phyloP scores from a whole-genome alignment of 31 red algal genomes.

The Porphyra umbilicalis region DNA sequence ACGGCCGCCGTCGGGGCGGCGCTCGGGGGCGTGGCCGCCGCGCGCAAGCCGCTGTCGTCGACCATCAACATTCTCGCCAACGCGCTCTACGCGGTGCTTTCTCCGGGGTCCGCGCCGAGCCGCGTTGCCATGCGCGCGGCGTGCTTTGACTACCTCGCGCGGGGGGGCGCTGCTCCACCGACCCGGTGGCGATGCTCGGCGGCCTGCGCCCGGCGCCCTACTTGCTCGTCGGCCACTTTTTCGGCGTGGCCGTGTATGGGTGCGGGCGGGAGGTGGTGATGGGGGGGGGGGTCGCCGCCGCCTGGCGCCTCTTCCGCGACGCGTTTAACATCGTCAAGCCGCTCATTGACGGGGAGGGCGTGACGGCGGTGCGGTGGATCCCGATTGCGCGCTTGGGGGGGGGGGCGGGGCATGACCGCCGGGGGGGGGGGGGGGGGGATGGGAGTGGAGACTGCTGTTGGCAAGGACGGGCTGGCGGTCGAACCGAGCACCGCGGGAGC shows the following conservation, averaged over 20 bases:
- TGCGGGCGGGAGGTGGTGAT: conserved; percentile 70
- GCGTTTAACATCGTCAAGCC: conserved; percentile 98
- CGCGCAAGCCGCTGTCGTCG: conserved; percentile 59
- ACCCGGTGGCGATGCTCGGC: conserved; percentile 92
- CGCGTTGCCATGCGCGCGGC: conserved; percentile 74
- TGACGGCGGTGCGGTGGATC: conserved; percentile 61
- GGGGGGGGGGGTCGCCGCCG: conserved; percentile 21
- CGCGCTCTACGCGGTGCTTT: conserved; percentile 88
- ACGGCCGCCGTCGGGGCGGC: conserved; percentile 18
- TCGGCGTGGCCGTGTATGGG: conserved; percentile 86
- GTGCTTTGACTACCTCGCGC: conserved; percentile 85
- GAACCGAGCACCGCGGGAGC: too few relatives aligned
- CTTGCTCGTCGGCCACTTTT: conserved; percentile 92
- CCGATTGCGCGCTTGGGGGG: conserved; percentile 32
- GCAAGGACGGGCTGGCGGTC: too few relatives aligned
- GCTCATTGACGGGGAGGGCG: conserved; percentile 80
- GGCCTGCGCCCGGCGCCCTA: conserved; percentile 73
- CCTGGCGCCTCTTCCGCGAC: conserved; percentile 71
- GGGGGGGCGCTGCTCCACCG: conserved; percentile 62
- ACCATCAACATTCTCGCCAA: conserved; percentile 99
- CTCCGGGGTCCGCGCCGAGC: conserved; percentile 41
- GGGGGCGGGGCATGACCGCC: not conserved
- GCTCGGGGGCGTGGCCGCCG: conserved; percentile 44
- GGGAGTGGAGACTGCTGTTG: too few relatives aligned
- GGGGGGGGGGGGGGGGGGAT: not conserved